Base-by-base conservation (phyloP, 1,284 basidiomycete genomes). In the Neonothopanus nambi region DNA sequence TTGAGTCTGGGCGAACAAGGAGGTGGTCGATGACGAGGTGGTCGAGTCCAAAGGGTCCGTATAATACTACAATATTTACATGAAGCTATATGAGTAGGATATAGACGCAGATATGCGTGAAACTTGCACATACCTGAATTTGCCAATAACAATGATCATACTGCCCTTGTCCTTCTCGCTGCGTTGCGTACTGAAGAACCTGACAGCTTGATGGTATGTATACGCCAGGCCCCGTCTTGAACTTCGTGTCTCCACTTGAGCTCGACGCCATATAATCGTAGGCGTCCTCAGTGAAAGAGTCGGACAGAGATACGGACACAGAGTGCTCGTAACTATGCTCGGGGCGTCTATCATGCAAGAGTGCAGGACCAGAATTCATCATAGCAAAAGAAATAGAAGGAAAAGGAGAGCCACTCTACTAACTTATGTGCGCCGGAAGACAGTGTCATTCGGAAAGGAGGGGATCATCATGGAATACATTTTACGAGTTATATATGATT, bases 1-100 rank as follows among this genome's bases (percentile, higher is more conserved):
- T 54, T 71, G 57, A 51, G 66, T 71, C 48, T 69, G 66, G 2
- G 63, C 67, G 44, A 65, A 68, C 13, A 57, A 47, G 1, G 65
- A 64, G 24, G 62, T 42, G 3, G 54, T 48, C 20, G 36, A 18
- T 26, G 33, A 40, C 12, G 30, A 33, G 13, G 9, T 18, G 35
- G 40, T 9, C n/a, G 30, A 43, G 17, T 49, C 48, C n/a, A 35
- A 43, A 41, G 40, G 41, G 23, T 57, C 52, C 12, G 49, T 37
- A 35, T 59, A 55, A 51, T 55, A 55, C 52, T 56, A n/a, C 28
- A 11, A 35, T 15, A 26, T n/a, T n/a, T n/a, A n/a, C n/a, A n/a
- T n/a, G n/a, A n/a, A n/a, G n/a, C n/a, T 44, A 35, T 18, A 26
- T 44, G 8, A 35, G 30, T 33, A 13, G 3, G 30, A 2, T 5